phyloP scores from a whole-genome alignment of 257 asterid species.

The Anisodus tanguticus region DNA sequence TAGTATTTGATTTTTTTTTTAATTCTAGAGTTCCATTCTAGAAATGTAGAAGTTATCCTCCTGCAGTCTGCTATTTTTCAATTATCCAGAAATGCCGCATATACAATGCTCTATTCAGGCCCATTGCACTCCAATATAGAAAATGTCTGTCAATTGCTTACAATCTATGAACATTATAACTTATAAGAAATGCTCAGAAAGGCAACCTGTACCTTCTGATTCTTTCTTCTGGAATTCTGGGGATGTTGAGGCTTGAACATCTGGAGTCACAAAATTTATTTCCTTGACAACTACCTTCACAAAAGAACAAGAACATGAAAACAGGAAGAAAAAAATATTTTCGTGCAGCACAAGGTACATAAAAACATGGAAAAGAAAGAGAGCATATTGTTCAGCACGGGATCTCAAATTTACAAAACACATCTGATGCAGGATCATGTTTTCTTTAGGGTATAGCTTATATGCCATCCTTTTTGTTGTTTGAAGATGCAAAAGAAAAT shows the following conservation, averaged over 20 bases:
- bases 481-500: not conserved
- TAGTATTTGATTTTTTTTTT: not conserved
- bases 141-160: not conserved
- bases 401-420: constrained; percentile 3
- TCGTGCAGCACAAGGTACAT: not conserved
- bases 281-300: constrained; percentile 64
- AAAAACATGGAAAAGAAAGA: not conserved
- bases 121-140: not conserved
- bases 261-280: constrained; percentile 62
- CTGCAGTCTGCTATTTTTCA: not conserved
- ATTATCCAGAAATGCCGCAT: not conserved
- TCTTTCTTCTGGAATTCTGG: constrained; percentile 41
- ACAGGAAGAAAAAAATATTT: not conserved
- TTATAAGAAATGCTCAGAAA: not conserved
- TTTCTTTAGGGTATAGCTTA: not conserved
- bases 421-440: not conserved
- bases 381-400: not conserved
- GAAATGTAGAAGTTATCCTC: constrained; percentile 11
- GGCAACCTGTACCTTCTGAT: constrained; percentile 45
- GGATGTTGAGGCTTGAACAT: constrained; percentile 28
- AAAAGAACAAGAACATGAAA: constrained; percentile 23
- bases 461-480: not conserved
- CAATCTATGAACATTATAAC: not conserved
- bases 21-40: not conserved
- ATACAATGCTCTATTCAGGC: not conserved